Evolutionary conservation across 75 land plant species (phyloP), one percentile per base, ranked within the genome.

Genomic region (Pinus taeda): DNA sequence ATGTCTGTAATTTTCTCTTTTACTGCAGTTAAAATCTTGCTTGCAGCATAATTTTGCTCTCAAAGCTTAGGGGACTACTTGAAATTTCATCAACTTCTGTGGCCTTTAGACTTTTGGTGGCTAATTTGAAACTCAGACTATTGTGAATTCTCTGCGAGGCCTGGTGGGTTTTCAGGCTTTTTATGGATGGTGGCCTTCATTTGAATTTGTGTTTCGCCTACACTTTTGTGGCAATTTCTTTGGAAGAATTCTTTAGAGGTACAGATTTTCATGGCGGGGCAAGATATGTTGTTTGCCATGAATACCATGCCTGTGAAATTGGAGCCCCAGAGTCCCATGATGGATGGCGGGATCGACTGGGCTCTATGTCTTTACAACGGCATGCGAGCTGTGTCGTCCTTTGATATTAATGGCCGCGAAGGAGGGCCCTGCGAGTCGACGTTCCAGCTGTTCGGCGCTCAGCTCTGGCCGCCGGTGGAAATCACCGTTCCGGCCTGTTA

Each of bases 401-500:
- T 11, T 1, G 55, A 49, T 11, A 9, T 49, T 49, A n/a, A 11
- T 22, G n/a, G 24, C n/a, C 72, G 55, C 11, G 49, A 53, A n/a
- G 22, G 45, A 11, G 53, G 1, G 45, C 3, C 49, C 4, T 21
- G n/a, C 20, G 72, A 69, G 4, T 11, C 49, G 0, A 39, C 72
- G 72, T 69, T 69, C n/a, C 72, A 69, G 22, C 49, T 69, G 53
- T 42, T 69, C 55, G 53, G 72, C 3, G 72, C 72, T 17, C 72
- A 69, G 55, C 55, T 69, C 11, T 56, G 74, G 26, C 24, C 29
- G 17, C 30, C 59, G 36, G 36, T 14, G 4, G 58, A 26, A 29
- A 14, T 24, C 22, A 21, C 7, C 62, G 62, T 18, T 18, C 62
- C 20, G 8, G 22, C 22, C 21, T 0, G 22, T 22, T 20, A 60